A percentile compares a stretch with the other conserved stretches of the same genome.
Conservation (phyloP, 306 rosid genomes). For the Purshia tridentata region DNA sequence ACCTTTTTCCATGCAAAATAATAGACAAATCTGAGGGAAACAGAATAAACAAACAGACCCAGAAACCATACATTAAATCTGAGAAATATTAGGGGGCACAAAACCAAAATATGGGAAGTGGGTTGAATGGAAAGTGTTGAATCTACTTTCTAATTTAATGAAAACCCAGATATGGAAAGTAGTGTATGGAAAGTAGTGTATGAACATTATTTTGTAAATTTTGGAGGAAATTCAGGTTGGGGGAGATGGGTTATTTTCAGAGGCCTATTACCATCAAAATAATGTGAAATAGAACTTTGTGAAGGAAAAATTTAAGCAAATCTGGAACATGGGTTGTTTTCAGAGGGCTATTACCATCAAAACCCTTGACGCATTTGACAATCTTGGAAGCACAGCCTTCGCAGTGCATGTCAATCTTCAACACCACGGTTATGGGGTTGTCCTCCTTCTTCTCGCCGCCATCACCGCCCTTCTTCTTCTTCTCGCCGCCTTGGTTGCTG, state of each 20-base stretch:
- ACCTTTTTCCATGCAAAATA: background rate
- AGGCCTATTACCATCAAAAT: too few species aligned
- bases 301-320: background rate
- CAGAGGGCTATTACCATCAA: constrained; percentile 36
- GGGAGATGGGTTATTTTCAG: too few species aligned
- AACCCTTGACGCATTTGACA: constrained; percentile 26
- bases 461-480: constrained; percentile 34
- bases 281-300: background rate
- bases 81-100: background rate
- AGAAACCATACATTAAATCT: background rate
- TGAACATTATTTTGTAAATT: background rate
- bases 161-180: constrained; percentile 6
- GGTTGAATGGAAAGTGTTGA: background rate
- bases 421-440: constrained; percentile 32
- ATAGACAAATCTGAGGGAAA: background rate
- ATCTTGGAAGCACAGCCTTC: constrained; percentile 69
- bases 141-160: background rate
- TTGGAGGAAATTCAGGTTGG: too few species aligned
- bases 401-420: constrained; percentile 67
- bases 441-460: constrained; percentile 43
- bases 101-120: background rate
- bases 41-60: background rate
- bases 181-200: background rate
- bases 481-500: constrained; percentile 32
- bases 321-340: background rate